Base-by-base conservation (phyloP, 139 green algal genomes). In the Chlamydomonas applanata region DNA sequence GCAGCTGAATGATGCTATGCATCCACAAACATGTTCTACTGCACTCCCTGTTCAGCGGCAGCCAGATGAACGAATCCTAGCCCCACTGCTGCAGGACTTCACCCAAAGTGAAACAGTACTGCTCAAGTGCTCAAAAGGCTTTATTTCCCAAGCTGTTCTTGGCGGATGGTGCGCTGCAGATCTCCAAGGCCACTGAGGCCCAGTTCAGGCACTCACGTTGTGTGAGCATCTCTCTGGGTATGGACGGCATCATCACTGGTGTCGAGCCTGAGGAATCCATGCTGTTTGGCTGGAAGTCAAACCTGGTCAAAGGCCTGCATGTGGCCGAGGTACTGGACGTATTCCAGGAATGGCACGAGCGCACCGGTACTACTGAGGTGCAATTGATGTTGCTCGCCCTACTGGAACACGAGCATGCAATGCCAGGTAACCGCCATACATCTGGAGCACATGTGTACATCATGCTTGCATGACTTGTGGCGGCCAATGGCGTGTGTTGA, bases 301-400 rank as follows among this genome's bases (percentile, higher is more conserved):
- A n/a, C 36, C 30, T 16, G 16, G 29, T n/a, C 9, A 45, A 73
- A 19, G 66, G 66, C 16, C 27, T 73, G 66, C 27, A 27, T 33
- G 66, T 82, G 54, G 27, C 7, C 36, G 61, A 82, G 25, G 71
- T 52, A 2, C 52, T 82, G 19, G 76, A 82, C 53, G 36, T 78
- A 27, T 78, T 82, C 27, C 5, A 29, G 4, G 76, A 74, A 3
- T 82, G 76, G 76, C 60, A 60, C 2, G 34, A 77, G n/a, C 32
- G 45, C 14, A 74, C n/a, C 49, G 76, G 69, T 1, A 56, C 60
- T 0, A 24, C 16, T 9, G 40, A 77, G 36, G 33, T 78, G 76
- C 69, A 78, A 62, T n/a, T 82, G 45, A 45, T 82, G 32, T 2
- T 82, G 52, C 64, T 82, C 70, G 70, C 76, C 9, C 63, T 82